phyloP scores from a whole-genome alignment of 192 early-diverging fungal species.

The Linnemannia schmuckeri region DNA sequence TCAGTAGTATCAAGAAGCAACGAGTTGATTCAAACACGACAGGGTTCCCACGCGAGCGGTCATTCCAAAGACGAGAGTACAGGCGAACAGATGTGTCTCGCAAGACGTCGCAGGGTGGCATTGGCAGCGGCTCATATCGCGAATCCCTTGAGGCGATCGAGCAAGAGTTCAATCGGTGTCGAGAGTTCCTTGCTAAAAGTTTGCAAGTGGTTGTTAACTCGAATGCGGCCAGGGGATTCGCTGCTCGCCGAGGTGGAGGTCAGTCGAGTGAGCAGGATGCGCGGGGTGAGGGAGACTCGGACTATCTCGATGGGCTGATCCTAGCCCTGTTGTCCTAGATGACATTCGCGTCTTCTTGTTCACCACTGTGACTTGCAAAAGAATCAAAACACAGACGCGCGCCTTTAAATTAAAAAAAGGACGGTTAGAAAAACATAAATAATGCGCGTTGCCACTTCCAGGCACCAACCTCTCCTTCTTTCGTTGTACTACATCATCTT shows the following conservation, averaged over 20 bases:
- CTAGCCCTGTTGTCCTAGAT: constrained; percentile 28
- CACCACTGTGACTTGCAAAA: neutral
- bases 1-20: constrained; percentile 21
- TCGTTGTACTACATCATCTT: neutral
- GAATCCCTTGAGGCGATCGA: constrained; percentile 37
- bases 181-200: constrained; percentile 48
- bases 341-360: neutral
- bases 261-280: neutral
- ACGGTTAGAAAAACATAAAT: neutral
- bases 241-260: neutral
- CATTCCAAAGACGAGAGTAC: neutral
- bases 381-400: constrained; percentile 4
- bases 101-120: neutral
- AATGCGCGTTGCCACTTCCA: constrained; percentile 2
- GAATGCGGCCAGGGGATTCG: constrained; percentile 46
- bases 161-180: constrained; percentile 34
- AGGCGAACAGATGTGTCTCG: neutral
- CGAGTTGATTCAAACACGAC: neutral
- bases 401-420: neutral
- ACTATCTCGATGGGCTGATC: constrained; percentile 43
- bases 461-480: neutral
- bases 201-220: constrained; percentile 35
- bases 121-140: neutral
- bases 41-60: neutral
- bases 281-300: constrained; percentile 38